Base-by-base conservation (phyloP, 2,329 filamentous ascomycete genomes). In the Ustulina deusta region DNA sequence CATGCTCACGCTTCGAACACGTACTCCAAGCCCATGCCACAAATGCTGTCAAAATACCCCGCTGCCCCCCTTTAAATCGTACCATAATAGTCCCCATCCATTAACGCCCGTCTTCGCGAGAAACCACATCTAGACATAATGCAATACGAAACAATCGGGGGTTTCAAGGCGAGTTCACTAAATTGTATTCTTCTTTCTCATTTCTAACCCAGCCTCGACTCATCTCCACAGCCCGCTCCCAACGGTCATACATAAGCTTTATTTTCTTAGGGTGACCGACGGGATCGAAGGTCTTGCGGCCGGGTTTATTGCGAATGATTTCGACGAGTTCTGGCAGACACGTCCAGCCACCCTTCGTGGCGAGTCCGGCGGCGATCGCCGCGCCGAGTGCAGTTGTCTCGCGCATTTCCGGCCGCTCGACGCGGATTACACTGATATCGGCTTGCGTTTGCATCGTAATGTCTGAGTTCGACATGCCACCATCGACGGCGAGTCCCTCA, bases 381-480 rank as follows among this genome's bases (percentile, higher is more conserved):
- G 94, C 93, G 29, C 94, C 94, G 1, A 97, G 86, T 0, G 93
- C 91, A 1, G 94, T 97, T 3, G 93, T 97, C 83, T 97, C 94
- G 65, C 92, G 90, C 94, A 97, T 97, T 63, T 89, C 86, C 0
- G 94, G 94, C 27, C 94, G 89, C 78, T 94, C 89, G 68, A 97
- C 91, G 32, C 90, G 91, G 73, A 97, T 96, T 63, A 90, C 82
- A 74, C 92, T 93, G 58, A 97, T 87, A 81, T 97, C 91, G 70
- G 94, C 91, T 85, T 97, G 94, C 5, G 92, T 93, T 85, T 91
- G 93, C 94, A 97, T 97, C 81, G 91, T 93, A 63, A 97, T 85
- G 77, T 94, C 91, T 11, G 92, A 95, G 80, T 93, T 95, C 74
- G 91, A 94, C 86, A 97, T 93, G 66, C 94, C 94, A 65, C 94